Conservation (phyloP, 257 asterid genomes). For the Petrea volubilis region DNA sequence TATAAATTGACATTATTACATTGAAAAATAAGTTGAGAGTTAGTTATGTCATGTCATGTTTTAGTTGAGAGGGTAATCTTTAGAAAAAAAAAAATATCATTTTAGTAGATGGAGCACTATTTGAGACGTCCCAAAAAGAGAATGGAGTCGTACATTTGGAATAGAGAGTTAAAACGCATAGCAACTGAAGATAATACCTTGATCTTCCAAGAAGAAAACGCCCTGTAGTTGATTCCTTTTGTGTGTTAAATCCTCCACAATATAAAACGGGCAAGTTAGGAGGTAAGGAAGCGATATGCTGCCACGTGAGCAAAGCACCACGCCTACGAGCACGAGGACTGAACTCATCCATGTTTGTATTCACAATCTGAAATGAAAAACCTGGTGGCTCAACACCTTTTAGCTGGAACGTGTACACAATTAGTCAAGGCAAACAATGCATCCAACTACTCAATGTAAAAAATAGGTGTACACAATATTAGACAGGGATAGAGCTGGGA, state of each 20-base stretch:
- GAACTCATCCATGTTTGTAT: slow-evolving; percentile 89
- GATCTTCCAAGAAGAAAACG: slow-evolving; percentile 99
- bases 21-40: neutral
- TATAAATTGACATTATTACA: neutral
- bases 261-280: slow-evolving; percentile 91
- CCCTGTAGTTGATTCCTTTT: slow-evolving; percentile 94
- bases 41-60: neutral
- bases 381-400: slow-evolving; percentile 97
- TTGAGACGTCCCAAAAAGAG: neutral
- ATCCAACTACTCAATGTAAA: slow-evolving; percentile 1
- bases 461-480: slow-evolving; percentile 8
- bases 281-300: slow-evolving; percentile 97
- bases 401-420: slow-evolving; percentile 95
- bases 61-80: neutral
- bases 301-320: slow-evolving; percentile 98
- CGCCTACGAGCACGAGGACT: slow-evolving; percentile 98
- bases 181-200: slow-evolving; percentile 52
- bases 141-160: neutral
- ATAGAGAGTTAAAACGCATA: neutral
- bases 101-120: neutral
- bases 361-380: slow-evolving; percentile 91
- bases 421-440: slow-evolving; percentile 53
- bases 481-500: no score
- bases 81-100: neutral
- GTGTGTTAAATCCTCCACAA: slow-evolving; percentile 96